phyloP scores from a whole-genome alignment of 495 filamentous ascomycete genomes.

The Penicillium macrosclerotiorum region DNA sequence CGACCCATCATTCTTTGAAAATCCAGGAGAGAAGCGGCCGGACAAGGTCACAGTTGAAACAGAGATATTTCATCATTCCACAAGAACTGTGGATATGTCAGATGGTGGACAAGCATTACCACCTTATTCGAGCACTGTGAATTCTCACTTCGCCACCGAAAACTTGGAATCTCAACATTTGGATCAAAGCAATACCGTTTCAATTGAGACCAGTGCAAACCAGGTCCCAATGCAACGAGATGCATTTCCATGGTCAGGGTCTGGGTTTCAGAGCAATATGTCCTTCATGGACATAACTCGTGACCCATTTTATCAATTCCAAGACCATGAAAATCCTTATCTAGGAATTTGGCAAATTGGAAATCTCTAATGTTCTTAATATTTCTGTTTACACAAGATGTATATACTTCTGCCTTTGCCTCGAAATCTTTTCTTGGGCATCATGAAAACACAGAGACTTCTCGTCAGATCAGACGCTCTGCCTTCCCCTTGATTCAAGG shows the following conservation, averaged over 20 bases:
- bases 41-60: conserved; percentile 37
- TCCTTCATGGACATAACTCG: conserved; percentile 30
- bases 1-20: conserved; percentile 23
- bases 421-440: too few relatives aligned
- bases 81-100: conserved; percentile 38
- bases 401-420: neutral
- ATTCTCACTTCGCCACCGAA: conserved; percentile 1
- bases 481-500: conserved; percentile 28
- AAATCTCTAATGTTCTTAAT: conserved; percentile 17
- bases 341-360: conserved; percentile 28
- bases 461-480: conserved; percentile 7
- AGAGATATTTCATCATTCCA: conserved; percentile 38
- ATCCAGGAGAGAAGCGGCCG: conserved; percentile 8
- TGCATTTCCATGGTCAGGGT: conserved; percentile 6
- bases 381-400: neutral
- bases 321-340: conserved; percentile 26
- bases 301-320: conserved; percentile 31
- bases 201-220: neutral
- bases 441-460: neutral
- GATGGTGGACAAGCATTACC: conserved; percentile 39
- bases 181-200: neutral
- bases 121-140: conserved; percentile 21
- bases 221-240: conserved; percentile 10
- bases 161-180: conserved; percentile 4
- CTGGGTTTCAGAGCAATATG: conserved; percentile 26